Percentiles rank a stretch among this genome's conserved stretches.
These are phyloP conservation scores for Fusarium xyrophilum DNA, from an alignment of 2,329 filamentous ascomycete genomes.

Conservation along the genomic window DNA sequence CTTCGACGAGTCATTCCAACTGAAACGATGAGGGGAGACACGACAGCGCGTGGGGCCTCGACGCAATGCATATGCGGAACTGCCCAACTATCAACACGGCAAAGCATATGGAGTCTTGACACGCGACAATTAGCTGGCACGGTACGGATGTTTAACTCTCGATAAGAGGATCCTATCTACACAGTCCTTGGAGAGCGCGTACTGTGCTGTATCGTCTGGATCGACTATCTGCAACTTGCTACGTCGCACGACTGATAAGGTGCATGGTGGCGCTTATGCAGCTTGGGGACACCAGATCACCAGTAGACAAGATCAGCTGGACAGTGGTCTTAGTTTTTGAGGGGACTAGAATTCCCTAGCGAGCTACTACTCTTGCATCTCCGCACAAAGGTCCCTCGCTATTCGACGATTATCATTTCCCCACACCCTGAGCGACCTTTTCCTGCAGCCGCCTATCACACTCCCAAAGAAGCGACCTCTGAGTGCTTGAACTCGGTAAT, in stretches of 20 bases:
- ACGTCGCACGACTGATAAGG: conserved; percentile 31
- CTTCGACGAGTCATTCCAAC: conserved; percentile 26
- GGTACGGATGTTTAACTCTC: conserved; percentile 4
- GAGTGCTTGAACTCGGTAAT: conserved; percentile 47
- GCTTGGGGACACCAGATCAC: conserved; percentile 30
- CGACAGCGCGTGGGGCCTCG: conserved; percentile 24
- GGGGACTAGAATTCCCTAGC: conserved; percentile 38
- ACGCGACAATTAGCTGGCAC: conserved; percentile 12
- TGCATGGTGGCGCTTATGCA: conserved; percentile 31
- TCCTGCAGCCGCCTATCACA: conserved; percentile 33
- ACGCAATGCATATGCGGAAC: conserved; percentile 37
- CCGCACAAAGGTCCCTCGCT: conserved; percentile 36
- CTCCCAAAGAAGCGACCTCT: conserved; percentile 32
- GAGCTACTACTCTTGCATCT: conserved; percentile 35
- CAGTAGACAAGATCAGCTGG: conserved; percentile 35
- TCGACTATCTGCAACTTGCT: conserved; percentile 23
- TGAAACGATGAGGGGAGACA: conserved; percentile 21
- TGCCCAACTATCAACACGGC: conserved; percentile 30
- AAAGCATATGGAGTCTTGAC: conserved; percentile 17
- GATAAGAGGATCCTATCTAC: conserved; percentile 18
- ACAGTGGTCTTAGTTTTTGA: conserved; percentile 36
- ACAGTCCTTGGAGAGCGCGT: conserved; percentile 15
- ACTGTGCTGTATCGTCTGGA: conserved; percentile 17
- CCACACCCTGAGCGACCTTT: conserved; percentile 28
- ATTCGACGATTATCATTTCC: conserved; percentile 28